Evolutionary conservation across 2,329 filamentous ascomycete genomes (phyloP), one percentile per base, ranked within the genome.

Genomic region (Stagonosporopsis rhizophila): DNA sequence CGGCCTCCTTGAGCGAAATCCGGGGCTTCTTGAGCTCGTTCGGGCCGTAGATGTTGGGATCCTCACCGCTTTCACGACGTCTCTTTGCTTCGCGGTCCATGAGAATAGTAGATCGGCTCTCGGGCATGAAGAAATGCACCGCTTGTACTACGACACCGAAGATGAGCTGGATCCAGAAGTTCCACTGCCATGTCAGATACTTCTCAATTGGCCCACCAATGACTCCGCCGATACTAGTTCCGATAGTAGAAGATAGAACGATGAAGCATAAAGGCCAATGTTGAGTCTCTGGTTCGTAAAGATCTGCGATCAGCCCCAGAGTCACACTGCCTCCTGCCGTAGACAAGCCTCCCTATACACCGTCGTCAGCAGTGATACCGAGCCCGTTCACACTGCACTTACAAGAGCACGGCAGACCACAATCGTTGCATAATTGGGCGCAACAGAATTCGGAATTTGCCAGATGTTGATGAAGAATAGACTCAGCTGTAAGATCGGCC

Each of bases 101-200:
- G 78, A 93, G 82, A 57, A 91, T 84, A 5, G 87, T 90, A 0
- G 85, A 84, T 48, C 90, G 82, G 1, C 90, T 93, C 74, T 94
- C 90, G 1, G 93, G 90, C 12, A 86, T 80, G 52, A 90, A 71
- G 44, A 88, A 77, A 69, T 92, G 89, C 4, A 90, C 67, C 2
- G 84, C 37, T 70, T 93, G 89, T 2, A 90, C 84, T 32, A 83
- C 80, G 8, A 77, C 87, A 15, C 91, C 90, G 52, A 94, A 88
- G 64, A 93, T 91, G 61, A 94, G 84, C 74, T 92, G 89, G 55
- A 93, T 88, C 89, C 90, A 94, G 72, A 93, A 92, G 49, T 82
- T 86, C 88, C 88, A 92, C 62, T 82, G 83, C 89, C 90, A 93
- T 20, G 70, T 58, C 6, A 82, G 65, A 58, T 77, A 79, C 7